A percentile compares a stretch with the other conserved stretches of the same genome.
phyloP scores from a whole-genome alignment of 2,329 filamentous ascomycete genomes.

The Colletotrichum sansevieriae region DNA sequence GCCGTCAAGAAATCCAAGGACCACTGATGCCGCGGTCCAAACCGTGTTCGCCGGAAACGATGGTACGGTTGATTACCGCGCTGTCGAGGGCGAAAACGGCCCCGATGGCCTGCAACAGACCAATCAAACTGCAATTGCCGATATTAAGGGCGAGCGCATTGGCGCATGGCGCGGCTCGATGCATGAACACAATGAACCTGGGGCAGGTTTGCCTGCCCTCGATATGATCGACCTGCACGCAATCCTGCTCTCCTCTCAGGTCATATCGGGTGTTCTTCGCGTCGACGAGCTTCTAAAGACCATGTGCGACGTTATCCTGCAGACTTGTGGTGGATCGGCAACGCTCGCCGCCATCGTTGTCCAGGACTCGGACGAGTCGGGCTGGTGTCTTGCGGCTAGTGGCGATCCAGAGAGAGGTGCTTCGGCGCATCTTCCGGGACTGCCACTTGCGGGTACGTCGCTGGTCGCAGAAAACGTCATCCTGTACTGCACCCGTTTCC shows the following conservation, averaged over 20 bases:
- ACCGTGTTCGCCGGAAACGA: conserved; percentile 76
- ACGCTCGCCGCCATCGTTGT: conserved; percentile 81
- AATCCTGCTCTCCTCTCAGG: conserved; percentile 82
- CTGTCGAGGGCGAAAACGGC: conserved; percentile 59
- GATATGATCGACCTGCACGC: conserved; percentile 87
- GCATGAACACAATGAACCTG: conserved; percentile 66
- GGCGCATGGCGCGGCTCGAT: conserved; percentile 74
- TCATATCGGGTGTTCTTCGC: conserved; percentile 82
- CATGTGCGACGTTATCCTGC: conserved; percentile 84
- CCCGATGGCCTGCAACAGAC: conserved; percentile 56
- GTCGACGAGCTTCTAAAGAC: conserved; percentile 82
- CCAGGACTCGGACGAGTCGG: conserved; percentile 72
- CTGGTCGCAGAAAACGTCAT: conserved; percentile 83
- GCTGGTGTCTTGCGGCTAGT: conserved; percentile 81
- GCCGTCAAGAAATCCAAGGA: conserved; percentile 69
- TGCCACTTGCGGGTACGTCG: conserved; percentile 74
- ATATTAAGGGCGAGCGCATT: conserved; percentile 69
- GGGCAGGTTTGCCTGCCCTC: conserved; percentile 76
- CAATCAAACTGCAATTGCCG: conserved; percentile 59
- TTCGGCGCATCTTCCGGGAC: conserved; percentile 73
- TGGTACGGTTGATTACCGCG: conserved; percentile 64
- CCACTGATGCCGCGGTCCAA: conserved; percentile 75
- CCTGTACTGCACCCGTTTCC: conserved; percentile 81
- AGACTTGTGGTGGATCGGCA: conserved; percentile 79
- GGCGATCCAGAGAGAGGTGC: conserved; percentile 79